Conservation (phyloP, 163 green algal species). For the Trebouxiophyceae sp. region DNA sequence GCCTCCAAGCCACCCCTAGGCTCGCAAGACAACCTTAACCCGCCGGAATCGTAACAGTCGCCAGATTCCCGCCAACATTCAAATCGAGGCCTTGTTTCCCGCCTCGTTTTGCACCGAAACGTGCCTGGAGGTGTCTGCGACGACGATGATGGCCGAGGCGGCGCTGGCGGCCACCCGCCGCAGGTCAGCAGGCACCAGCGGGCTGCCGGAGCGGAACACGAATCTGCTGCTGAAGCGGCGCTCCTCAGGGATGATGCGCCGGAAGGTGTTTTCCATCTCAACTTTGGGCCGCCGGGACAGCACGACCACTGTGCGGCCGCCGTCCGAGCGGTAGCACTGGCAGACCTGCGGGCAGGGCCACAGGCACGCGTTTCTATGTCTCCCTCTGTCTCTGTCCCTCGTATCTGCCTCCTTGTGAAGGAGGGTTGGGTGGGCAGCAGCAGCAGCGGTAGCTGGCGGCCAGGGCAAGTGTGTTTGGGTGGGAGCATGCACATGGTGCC, state of each 20-base stretch:
- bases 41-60: not conserved
- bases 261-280: constrained; percentile 40
- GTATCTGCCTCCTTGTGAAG: no score
- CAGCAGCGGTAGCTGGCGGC: no score
- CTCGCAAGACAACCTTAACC: not conserved
- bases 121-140: constrained; percentile 20
- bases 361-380: no score
- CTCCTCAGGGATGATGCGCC: constrained; percentile 15
- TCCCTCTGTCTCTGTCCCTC: no score
- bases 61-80: not conserved
- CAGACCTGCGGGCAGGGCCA: constrained; percentile 23
- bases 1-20: no score
- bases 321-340: constrained; percentile 16
- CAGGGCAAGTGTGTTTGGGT: no score
- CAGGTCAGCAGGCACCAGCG: constrained; percentile 24
- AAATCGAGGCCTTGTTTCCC: not conserved
- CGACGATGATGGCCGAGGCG: constrained; percentile 17
- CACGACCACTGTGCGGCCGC: constrained; percentile 25
- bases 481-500: no score
- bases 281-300: constrained; percentile 35
- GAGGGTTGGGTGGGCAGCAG: no score
- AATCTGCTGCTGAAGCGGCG: constrained; percentile 22
- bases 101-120: not conserved
- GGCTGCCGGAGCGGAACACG: constrained; percentile 39
- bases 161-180: constrained; percentile 16